phyloP scores from a whole-genome alignment of 2,329 filamentous ascomycete genomes.

The Karstenula rhodostoma region DNA sequence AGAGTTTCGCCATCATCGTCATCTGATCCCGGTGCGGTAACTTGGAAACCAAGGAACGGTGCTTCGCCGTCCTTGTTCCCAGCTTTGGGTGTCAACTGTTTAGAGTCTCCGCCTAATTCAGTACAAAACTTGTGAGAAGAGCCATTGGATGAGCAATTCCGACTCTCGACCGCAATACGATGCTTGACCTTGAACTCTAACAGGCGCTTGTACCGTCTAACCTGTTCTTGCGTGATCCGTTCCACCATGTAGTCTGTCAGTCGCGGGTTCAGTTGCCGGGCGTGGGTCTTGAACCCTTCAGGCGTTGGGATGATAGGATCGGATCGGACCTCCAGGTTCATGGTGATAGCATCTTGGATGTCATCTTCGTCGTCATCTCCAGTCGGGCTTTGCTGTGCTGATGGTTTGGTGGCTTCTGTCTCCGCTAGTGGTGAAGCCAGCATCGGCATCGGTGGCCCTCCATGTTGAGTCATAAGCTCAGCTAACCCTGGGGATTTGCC shows the following conservation, averaged over 20 bases:
- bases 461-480: constrained; percentile 64
- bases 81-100: constrained; percentile 67
- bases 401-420: constrained; percentile 44
- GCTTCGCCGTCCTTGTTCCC: constrained; percentile 68
- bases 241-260: constrained; percentile 75
- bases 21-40: constrained; percentile 63
- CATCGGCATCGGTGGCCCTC: constrained; percentile 66
- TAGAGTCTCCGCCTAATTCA: constrained; percentile 71
- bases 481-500: constrained; percentile 57
- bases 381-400: constrained; percentile 43
- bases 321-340: constrained; percentile 68
- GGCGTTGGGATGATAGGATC: constrained; percentile 75
- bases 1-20: constrained; percentile 72
- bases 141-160: constrained; percentile 66
- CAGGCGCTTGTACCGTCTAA: constrained; percentile 79
- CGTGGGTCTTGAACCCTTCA: constrained; percentile 79
- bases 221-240: constrained; percentile 82
- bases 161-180: constrained; percentile 63
- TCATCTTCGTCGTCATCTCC: constrained; percentile 51
- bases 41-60: constrained; percentile 61
- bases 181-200: constrained; percentile 76
- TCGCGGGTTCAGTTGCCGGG: constrained; percentile 76
- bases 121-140: constrained; percentile 63
- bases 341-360: constrained; percentile 65
- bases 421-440: constrained; percentile 58